These are phyloP conservation scores for Syzygium grande DNA, from an alignment of 345 rosid genomes.

Conservation along the genomic window DNA sequence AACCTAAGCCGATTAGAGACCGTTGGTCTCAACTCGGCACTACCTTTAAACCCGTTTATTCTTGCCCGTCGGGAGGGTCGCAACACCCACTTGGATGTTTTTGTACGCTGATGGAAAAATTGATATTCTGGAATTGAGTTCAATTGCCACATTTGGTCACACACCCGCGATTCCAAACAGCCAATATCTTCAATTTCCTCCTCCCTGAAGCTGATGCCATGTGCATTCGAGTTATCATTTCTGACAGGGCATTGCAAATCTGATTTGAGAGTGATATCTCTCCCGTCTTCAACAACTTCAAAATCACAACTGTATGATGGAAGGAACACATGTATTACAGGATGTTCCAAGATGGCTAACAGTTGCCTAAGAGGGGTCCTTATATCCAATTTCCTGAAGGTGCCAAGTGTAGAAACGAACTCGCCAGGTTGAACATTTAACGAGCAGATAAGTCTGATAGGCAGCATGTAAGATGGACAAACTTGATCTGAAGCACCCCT, in stretches of 20 bases:
- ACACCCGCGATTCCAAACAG: constrained; percentile 26
- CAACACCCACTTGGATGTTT: not conserved
- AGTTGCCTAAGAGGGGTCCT: too few relatives aligned
- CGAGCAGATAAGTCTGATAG: too few relatives aligned
- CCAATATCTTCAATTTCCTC: constrained; percentile 49
- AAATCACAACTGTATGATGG: constrained; percentile 53
- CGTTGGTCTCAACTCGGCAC: too few relatives aligned
- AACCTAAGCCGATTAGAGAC: accelerated
- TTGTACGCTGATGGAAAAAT: not conserved
- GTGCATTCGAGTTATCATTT: constrained; percentile 16
- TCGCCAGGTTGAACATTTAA: too few relatives aligned
- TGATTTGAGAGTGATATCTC: constrained; percentile 3
- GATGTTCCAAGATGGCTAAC: constrained; percentile 54
- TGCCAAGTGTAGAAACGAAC: too few relatives aligned
- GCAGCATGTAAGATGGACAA: too few relatives aligned
- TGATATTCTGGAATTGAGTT: constrained; percentile 12
- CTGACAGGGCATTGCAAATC: constrained; percentile 11
- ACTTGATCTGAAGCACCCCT: too few relatives aligned
- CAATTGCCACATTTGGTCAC: constrained; percentile 27
- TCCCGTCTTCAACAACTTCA: constrained; percentile 38
- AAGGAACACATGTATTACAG: constrained; percentile 73
- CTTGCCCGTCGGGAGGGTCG: accelerated
- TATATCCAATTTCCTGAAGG: too few relatives aligned
- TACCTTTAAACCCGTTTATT: too few relatives aligned
- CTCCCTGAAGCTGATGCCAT: constrained; percentile 45